Base-by-base conservation (phyloP, 1,284 basidiomycete species). In the Sanguinoderma infundibulare region DNA sequence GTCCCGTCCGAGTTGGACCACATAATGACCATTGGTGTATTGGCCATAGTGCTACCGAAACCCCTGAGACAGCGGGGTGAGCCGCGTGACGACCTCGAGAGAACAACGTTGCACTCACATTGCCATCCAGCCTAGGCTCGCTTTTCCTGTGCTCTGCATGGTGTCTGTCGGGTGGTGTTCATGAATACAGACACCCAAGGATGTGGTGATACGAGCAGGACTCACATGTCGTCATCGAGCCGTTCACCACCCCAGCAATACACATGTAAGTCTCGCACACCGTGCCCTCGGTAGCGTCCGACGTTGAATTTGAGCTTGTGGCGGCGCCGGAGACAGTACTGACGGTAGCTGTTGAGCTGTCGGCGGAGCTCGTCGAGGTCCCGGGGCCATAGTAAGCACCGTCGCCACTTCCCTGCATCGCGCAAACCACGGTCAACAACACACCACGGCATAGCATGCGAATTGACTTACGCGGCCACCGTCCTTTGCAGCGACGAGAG, bases 1-100 rank as follows among this genome's bases (percentile, higher is more conserved):
- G 69, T 70, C 6, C 79, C 79, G 62, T 79, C 74, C 7, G 72
- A 67, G 66, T 80, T 81, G 20, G 79, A 74, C 81, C 81, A 83
- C 57, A 77, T 73, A 40, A 83, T 78, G 60, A 82, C 74, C 76
- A 82, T 77, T 1, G 77, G 75, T 1, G 74, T 72, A 60, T 73
- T 66, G n/a, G 73, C 67, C 78, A 80, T 79, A 22, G 64, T 61
- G 0, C 55, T 60, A 0, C 78, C 78, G 56, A 78, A 79, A 4
- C 78, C 78, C 51, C 74, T 75, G 59, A 15, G 42, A 24, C n/a
- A 10, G 20, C 15, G 8, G 5, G 14, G 46, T 60, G 36, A 60
- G 52, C 51, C 12, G 55, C 32, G 28, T 28, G 34, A 28, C 39
- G 26, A 17, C 20, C 22, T 28, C 14, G 47, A 12, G 20, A 17